Conservation (phyloP, 352 stramenopile species). For the Phytophthora syringae region DNA sequence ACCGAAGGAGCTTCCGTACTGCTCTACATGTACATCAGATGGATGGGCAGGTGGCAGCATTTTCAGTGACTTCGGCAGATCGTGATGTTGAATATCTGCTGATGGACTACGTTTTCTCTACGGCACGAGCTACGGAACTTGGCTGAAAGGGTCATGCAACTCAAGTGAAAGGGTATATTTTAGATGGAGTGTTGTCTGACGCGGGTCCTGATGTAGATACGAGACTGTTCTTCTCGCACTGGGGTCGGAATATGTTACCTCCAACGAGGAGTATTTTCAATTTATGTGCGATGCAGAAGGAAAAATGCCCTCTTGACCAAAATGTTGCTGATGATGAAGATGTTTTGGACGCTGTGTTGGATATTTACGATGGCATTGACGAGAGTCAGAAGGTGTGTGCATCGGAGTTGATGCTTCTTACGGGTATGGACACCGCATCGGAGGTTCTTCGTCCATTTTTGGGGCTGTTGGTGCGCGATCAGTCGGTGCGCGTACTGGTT, state of each 20-base stretch:
- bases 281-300: slow-evolving; percentile 20
- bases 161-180: slow-evolving; percentile 57
- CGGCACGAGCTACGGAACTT: slow-evolving; percentile 64
- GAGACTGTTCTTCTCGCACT: slow-evolving; percentile 40
- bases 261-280: slow-evolving; percentile 37
- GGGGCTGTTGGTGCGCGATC: slow-evolving; percentile 38
- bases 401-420: slow-evolving; percentile 11
- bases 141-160: slow-evolving; percentile 59
- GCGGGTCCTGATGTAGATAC: slow-evolving; percentile 26
- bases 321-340: slow-evolving; percentile 6
- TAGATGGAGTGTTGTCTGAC: slow-evolving; percentile 52
- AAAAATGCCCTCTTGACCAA: slow-evolving; percentile 35
- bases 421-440: slow-evolving; percentile 11
- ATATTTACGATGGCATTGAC: slow-evolving; percentile 47
- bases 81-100: slow-evolving; percentile 40
- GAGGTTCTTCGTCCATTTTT: slow-evolving; percentile 42
- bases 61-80: slow-evolving; percentile 59
- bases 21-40: slow-evolving; percentile 32
- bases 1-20: slow-evolving; percentile 34
- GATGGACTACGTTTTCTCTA: too few species aligned
- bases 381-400: slow-evolving; percentile 25
- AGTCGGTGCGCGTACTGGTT: slow-evolving; percentile 30
- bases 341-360: slow-evolving; percentile 36
- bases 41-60: slow-evolving; percentile 31
- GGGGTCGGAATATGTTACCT: slow-evolving; percentile 39